Evolutionary conservation across 139 green algal species (phyloP).

Genomic region (Chlamydomonas sp.): DNA sequence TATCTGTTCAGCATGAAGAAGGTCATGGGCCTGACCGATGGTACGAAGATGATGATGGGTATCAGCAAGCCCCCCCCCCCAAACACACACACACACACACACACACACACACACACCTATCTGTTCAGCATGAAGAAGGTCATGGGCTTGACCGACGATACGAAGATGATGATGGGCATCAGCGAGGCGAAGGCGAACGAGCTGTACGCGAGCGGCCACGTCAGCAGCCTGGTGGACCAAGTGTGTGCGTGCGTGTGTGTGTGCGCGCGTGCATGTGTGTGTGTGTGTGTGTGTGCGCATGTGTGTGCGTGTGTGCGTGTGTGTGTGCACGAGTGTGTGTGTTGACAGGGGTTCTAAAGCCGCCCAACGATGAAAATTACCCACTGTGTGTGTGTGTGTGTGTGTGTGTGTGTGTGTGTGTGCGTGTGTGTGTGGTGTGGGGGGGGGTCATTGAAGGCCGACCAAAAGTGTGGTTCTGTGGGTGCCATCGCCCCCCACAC

Average conservation of each 20-base stretch:
- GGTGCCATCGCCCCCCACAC: no score
- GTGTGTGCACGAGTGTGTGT: background rate
- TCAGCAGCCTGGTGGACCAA: background rate
- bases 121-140: slow-evolving; percentile 3
- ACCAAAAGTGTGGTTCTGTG: no score
- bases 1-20: slow-evolving; percentile 8
- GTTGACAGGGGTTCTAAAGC: no score
- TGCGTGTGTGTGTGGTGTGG: no score
- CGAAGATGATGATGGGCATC: background rate
- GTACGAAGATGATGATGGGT: background rate
- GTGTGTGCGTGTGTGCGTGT: background rate
- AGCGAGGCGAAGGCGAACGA: background rate
- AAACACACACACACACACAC: no score
- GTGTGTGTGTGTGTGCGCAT: background rate
- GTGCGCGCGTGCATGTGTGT: background rate
- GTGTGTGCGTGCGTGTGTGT: background rate
- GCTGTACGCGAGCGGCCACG: background rate
- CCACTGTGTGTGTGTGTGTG: slow-evolving; percentile 2
- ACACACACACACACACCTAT: no score
- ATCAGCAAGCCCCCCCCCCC: no score
- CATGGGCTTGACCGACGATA: background rate
- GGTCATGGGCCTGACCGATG: background rate
- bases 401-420: slow-evolving; percentile 8
- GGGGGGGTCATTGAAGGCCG: no score
- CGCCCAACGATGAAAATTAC: no score